Conservation (phyloP, 176 grass and related monocot species). For the Pharus latifolius region DNA sequence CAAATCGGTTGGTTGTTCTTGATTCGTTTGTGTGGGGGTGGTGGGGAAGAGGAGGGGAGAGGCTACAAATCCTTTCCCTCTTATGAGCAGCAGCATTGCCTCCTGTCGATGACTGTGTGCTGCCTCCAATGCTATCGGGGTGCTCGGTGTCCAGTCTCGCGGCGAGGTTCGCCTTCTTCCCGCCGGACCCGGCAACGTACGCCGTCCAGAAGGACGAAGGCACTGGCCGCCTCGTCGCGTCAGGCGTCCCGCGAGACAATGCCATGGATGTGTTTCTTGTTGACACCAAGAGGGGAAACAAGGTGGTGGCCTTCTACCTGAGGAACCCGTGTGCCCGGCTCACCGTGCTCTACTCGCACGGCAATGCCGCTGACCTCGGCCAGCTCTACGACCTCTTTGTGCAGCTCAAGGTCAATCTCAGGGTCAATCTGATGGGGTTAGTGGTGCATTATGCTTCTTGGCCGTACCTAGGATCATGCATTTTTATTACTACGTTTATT, state of each 20-base stretch:
- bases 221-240: slow-evolving; percentile 67
- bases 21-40: not conserved
- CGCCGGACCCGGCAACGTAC: slow-evolving; percentile 90
- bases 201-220: slow-evolving; percentile 64
- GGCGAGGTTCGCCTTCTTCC: slow-evolving; percentile 99
- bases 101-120: slow-evolving; percentile 66
- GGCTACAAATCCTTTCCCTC: slow-evolving; percentile 32
- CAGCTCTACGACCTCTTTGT: slow-evolving; percentile 98
- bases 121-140: slow-evolving; percentile 64
- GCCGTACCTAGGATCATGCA: not conserved
- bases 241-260: slow-evolving; percentile 70
- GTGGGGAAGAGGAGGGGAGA: not conserved
- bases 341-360: slow-evolving; percentile 95
- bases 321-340: slow-evolving; percentile 72
- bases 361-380: slow-evolving; percentile 95
- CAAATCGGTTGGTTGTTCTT: too few relatives aligned
- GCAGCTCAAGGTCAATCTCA: slow-evolving; percentile 99
- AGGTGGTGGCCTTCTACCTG: slow-evolving; percentile 92
- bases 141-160: slow-evolving; percentile 98
- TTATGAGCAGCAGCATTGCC: slow-evolving; percentile 38
- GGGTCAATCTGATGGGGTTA: slow-evolving; percentile 96
- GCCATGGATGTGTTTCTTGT: slow-evolving; percentile 73
- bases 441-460: slow-evolving; percentile 34
- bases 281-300: slow-evolving; percentile 66
- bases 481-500: not conserved